Percentiles rank a stretch among this genome's conserved stretches.
phyloP scores from a whole-genome alignment of 495 filamentous ascomycete genomes.

The Penicillium coprophilum region DNA sequence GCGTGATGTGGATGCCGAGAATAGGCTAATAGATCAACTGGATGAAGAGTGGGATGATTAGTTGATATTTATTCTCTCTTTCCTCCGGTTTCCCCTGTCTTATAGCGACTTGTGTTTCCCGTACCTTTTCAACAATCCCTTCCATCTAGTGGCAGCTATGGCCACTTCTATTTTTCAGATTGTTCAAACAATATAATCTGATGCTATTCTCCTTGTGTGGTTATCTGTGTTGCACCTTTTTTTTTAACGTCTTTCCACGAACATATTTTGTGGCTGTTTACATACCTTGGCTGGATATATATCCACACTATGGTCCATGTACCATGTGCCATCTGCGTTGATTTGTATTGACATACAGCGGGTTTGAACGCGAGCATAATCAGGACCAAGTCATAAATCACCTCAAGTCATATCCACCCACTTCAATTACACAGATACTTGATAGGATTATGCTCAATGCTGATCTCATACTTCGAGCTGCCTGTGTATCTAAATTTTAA shows the following conservation, averaged over 20 bases:
- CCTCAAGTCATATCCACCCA: not conserved
- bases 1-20: constrained; percentile 74
- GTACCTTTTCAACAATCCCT: not conserved
- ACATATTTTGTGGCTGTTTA: not conserved
- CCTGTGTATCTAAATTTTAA: no score
- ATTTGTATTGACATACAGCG: not conserved
- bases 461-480: no score
- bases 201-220: not conserved
- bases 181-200: not conserved
- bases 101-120: constrained; percentile 1
- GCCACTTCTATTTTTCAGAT: not conserved
- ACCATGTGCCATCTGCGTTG: not conserved
- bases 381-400: not conserved
- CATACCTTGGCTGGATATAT: not conserved
- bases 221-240: not conserved
- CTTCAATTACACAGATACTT: not conserved
- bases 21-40: constrained; percentile 90
- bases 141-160: not conserved
- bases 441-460: no score
- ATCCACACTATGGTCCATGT: not conserved
- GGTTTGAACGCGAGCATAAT: not conserved
- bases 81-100: not conserved
- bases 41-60: constrained; percentile 79
- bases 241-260: not conserved
- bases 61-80: not conserved